These are phyloP conservation scores for Diaporthe australafricana DNA, from an alignment of 2,329 filamentous ascomycete species.

Conservation along the genomic window DNA sequence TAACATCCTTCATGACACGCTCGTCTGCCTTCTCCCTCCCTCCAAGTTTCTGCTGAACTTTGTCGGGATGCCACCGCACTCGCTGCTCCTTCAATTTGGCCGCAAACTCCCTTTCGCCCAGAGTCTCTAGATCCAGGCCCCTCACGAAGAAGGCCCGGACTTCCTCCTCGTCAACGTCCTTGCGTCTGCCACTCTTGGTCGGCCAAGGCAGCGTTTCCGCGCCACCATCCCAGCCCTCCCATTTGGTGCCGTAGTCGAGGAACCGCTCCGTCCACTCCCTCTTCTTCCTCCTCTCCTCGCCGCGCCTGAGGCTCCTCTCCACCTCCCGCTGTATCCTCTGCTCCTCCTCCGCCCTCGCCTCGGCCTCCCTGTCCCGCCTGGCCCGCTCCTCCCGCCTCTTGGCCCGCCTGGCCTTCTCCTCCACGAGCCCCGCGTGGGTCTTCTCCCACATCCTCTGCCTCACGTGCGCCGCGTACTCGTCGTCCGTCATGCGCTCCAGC, in stretches of 20 bases:
- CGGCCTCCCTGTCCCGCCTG: conserved; percentile 56
- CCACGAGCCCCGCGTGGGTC: conserved; percentile 84
- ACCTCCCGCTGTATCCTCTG: conserved; percentile 69
- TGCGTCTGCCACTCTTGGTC: conserved; percentile 68
- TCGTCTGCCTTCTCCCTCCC: conserved; percentile 77
- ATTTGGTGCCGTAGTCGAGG: conserved; percentile 72
- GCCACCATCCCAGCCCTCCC: conserved; percentile 66
- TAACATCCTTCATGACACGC: conserved; percentile 81
- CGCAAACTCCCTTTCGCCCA: conserved; percentile 59
- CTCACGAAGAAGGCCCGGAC: conserved; percentile 77
- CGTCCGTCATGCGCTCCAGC: conserved; percentile 89
- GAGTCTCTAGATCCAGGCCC: conserved; percentile 55
- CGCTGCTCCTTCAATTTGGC: conserved; percentile 81
- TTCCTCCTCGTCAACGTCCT: conserved; percentile 66
- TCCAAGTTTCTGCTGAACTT: conserved; percentile 91
- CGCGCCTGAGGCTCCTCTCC: conserved; percentile 75
- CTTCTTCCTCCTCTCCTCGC: conserved; percentile 69
- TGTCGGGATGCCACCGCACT: conserved; percentile 97
- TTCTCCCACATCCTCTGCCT: conserved; percentile 95
- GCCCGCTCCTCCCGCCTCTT: conserved; percentile 74
- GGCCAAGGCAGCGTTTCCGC: conserved; percentile 75
- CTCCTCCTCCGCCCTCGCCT: conserved; percentile 51
- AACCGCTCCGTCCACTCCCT: conserved; percentile 71
- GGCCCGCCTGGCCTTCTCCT: conserved; percentile 72
- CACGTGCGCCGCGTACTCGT: conserved; percentile 90